Conservation (phyloP, 2,329 filamentous ascomycete species). For the Cadophora sp. region DNA sequence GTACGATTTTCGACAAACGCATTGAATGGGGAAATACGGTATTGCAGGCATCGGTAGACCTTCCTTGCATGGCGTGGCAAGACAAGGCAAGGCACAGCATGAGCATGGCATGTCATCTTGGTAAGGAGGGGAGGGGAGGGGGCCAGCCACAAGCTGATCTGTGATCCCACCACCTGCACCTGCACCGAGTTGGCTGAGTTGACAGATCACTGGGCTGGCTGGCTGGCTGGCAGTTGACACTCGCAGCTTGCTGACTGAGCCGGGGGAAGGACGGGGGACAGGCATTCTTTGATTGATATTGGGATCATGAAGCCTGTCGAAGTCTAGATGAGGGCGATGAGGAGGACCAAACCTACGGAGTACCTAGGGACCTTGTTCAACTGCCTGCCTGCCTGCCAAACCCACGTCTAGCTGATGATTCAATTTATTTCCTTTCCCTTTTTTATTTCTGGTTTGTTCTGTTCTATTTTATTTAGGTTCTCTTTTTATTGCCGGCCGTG, state of each 20-base stretch:
- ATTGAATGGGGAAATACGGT: constrained; percentile 5
- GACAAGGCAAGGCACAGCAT: no score
- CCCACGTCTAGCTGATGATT: not conserved
- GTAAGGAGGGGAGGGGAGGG: constrained; percentile 3
- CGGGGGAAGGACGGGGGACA: not conserved
- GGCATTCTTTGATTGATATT: not conserved
- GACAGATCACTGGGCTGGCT: constrained; percentile 7
- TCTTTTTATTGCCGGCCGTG: constrained; percentile 11
- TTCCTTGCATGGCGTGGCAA: not conserved
- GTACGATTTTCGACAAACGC: not conserved
- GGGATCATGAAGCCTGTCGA: not conserved
- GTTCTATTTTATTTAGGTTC: constrained; percentile 8
- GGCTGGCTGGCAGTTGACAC: not conserved
- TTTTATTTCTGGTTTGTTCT: not conserved
- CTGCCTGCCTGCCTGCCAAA: not conserved
- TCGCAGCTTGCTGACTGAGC: not conserved
- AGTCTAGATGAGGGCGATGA: not conserved
- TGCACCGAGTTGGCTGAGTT: not conserved
- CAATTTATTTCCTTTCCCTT: not conserved
- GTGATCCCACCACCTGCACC: not conserved
- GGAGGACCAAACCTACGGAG: no score
- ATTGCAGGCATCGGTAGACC: not conserved
- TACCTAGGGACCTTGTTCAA: no score
- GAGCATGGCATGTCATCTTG: constrained; percentile 10
- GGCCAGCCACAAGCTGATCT: constrained; percentile 14